Percentiles rank a stretch among this genome's conserved stretches.
Conservation (phyloP, 2,329 filamentous ascomycete species). For the Fusarium virguliforme region DNA sequence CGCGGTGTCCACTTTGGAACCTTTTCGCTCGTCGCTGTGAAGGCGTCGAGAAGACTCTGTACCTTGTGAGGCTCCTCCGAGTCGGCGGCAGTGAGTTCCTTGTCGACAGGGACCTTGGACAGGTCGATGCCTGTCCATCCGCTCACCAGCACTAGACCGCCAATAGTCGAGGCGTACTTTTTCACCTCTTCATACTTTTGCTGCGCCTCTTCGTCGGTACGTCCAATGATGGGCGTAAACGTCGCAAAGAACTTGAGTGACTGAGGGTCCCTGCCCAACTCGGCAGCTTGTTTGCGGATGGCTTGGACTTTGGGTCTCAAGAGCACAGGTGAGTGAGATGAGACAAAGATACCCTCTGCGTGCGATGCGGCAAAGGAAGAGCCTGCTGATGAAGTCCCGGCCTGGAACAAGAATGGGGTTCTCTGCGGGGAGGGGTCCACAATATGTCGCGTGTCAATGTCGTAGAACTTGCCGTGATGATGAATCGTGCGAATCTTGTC, state of each 20-base stretch:
- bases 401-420: slow-evolving; percentile 72
- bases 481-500: slow-evolving; percentile 73
- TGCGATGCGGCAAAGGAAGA: slow-evolving; percentile 71
- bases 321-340: slow-evolving; percentile 66
- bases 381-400: slow-evolving; percentile 72
- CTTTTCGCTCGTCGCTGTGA: slow-evolving; percentile 65
- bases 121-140: slow-evolving; percentile 75
- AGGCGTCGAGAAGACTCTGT: slow-evolving; percentile 64
- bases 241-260: slow-evolving; percentile 71
- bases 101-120: slow-evolving; percentile 70
- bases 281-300: slow-evolving; percentile 67
- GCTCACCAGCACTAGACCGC: slow-evolving; percentile 69
- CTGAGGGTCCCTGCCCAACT: slow-evolving; percentile 68
- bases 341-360: slow-evolving; percentile 74
- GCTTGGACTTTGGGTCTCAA: slow-evolving; percentile 67
- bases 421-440: slow-evolving; percentile 71
- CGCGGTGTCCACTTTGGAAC: slow-evolving; percentile 63
- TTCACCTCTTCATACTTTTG: slow-evolving; percentile 67
- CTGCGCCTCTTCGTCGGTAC: slow-evolving; percentile 68
- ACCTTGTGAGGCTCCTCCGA: slow-evolving; percentile 69
- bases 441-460: slow-evolving; percentile 62
- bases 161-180: slow-evolving; percentile 68
- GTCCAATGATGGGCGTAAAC: slow-evolving; percentile 65
- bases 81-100: slow-evolving; percentile 70
- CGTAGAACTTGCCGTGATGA: slow-evolving; percentile 72